Evolutionary conservation across 2,329 filamentous ascomycete genomes (phyloP), one percentile per base, ranked within the genome.

Genomic region (Hypoxylon sp.): DNA sequence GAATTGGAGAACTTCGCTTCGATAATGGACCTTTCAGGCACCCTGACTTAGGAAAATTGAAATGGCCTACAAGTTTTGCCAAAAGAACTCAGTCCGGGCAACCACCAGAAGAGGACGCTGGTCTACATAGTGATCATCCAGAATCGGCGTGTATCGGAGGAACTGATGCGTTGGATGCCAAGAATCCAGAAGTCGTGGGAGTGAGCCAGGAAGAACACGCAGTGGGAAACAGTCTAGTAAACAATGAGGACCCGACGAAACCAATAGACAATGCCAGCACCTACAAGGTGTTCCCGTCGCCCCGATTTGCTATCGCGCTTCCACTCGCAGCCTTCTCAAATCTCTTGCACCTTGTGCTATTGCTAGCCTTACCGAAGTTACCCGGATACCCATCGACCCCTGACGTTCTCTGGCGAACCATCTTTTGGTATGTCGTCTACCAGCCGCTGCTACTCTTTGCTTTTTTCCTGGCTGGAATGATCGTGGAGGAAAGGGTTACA

Each of bases 401-500:
- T 0, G 59, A 70, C 11, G 57, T 73, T 22, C 51, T 73, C 13
- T 67, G 65, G 55, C 55, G 63, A 11, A 74, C 73, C 10, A 65
- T 70, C 26, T 68, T 71, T 42, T 74, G 73, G 73, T 70, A 70
- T 31, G 39, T 69, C 39, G 55, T 74, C 42, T 74, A 73, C 52
- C 67, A 70, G 50, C 74, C 73, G 9, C 39, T 72, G 3, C 67
- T 74, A 5, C 60, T 76, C 19, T 72, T 75, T 31, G 39, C 72
- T 2, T 74, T 73, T 46, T 67, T 74, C 64, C 68, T 76, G 14
- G 67, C 68, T 13, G 71, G 70, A 2, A 76, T 76, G 74, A 66
- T 73, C 19, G 66, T 72, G 11, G 74, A 76, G 44, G 74, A 76
- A 48, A 58, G 71, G 19, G 59, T 64, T 14, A 59, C 52, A 11